phyloP scores from a whole-genome alignment of 2,329 filamentous ascomycete species.

The Penicillium sp. region DNA sequence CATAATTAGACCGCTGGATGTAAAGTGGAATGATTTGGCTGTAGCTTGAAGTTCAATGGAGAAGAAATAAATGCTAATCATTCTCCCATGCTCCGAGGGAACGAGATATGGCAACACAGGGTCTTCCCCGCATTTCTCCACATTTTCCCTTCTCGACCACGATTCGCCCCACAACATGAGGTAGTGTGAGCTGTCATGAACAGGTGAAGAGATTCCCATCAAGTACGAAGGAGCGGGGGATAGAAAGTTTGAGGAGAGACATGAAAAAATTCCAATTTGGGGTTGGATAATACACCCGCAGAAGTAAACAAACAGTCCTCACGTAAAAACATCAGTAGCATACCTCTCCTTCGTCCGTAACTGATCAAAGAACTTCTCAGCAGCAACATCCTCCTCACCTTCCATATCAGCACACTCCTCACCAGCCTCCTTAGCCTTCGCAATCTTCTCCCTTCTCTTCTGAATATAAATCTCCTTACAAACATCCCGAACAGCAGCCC shows the following conservation, averaged over 20 bases:
- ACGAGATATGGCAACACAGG: no score
- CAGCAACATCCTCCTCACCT: slow-evolving; percentile 27
- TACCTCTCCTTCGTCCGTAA: slow-evolving; percentile 53
- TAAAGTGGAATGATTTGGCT: no score
- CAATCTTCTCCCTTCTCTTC: slow-evolving; percentile 30
- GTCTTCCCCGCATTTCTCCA: not conserved
- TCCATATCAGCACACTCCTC: slow-evolving; percentile 25
- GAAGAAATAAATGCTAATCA: no score
- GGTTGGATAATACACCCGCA: not conserved
- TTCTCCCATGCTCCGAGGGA: no score
- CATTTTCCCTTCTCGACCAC: not conserved
- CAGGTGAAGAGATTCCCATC: not conserved
- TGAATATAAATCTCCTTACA: slow-evolving; percentile 37
- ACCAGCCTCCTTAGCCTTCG: slow-evolving; percentile 33
- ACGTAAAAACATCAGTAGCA: slow-evolving; percentile 59
- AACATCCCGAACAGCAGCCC: slow-evolving; percentile 49
- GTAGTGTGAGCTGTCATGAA: not conserved
- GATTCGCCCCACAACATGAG: not conserved
- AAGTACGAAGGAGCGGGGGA: not conserved
- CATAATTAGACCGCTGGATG: not conserved
- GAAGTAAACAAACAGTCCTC: not conserved
- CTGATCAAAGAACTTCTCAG: slow-evolving; percentile 30
- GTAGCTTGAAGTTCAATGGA: no score
- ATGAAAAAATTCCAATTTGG: no score
- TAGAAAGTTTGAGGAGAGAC: no score